Evolutionary conservation across 192 early-diverging fungal genomes (phyloP), one percentile per base, ranked within the genome.

Genomic region (Cladochytrium replicatum): DNA sequence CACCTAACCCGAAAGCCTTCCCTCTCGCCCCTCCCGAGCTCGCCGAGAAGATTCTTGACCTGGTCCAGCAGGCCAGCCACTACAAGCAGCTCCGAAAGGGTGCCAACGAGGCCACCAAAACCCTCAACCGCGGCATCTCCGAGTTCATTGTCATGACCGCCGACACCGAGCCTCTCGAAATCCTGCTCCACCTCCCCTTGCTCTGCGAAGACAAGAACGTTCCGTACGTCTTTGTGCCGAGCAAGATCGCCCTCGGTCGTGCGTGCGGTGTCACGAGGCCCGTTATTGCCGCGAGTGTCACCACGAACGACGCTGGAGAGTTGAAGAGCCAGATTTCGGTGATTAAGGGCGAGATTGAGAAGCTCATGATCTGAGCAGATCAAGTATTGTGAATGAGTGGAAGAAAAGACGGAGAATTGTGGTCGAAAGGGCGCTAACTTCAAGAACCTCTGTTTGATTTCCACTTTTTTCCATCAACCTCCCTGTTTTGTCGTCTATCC

Each of bases 161-260:
- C 53, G 95, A 99, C 69, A 87, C 91, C 51, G 87, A 92, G 71
- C 95, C 95, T 27, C 79, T 99, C 46, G 95, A 99, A 64, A 95
- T 99, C 66, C 72, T 99, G 32, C 77, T 99, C 38, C 93, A 99
- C 78, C 68, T 99, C 48, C 95, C 95, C 21, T 80, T 99, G 5
- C 74, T 96, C 50, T 95, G 95, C 74, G 95, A 99, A 74, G 95
- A 99, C 74, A 99, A 99, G 87, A 98, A 99, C 82, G 95, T 99
- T 38, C 95, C 95, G 32, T 99, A 99, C 65, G 93, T 99, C 29
- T 99, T 99, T 66, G 87, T 99, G 43, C 91, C 90, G 48, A 92
- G 89, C 65, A 96, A 93, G 82, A 81, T 78, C 19, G 93, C 93
- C 25, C 76, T 99, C 15, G 95, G 95, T 50, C 88, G 95, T 69